Conservation (phyloP, 2,329 filamentous ascomycete species). For the Penicillium sp. region DNA sequence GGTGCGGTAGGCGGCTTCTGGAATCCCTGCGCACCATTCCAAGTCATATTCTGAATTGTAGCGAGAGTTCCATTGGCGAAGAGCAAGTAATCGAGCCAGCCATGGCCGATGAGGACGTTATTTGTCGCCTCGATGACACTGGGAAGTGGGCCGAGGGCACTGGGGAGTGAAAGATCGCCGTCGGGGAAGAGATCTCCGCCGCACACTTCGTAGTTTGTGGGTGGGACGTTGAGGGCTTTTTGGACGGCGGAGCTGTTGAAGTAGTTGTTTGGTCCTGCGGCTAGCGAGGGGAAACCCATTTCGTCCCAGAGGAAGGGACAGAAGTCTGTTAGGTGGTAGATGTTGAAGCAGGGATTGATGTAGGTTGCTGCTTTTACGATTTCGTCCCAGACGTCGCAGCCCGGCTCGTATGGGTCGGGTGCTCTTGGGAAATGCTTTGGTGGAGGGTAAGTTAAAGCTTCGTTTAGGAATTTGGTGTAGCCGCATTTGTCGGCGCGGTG, state of each 20-base stretch:
- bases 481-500: constrained; percentile 44
- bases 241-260: constrained; percentile 71
- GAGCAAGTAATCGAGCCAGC: constrained; percentile 67
- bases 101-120: constrained; percentile 73
- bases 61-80: constrained; percentile 68
- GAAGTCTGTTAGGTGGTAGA: constrained; percentile 70
- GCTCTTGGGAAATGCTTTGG: constrained; percentile 58
- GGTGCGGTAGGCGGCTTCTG: constrained; percentile 58
- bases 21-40: constrained; percentile 71
- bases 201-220: constrained; percentile 45
- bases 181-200: constrained; percentile 43
- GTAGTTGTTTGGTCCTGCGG: constrained; percentile 62
- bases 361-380: constrained; percentile 55
- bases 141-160: constrained; percentile 52
- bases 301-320: constrained; percentile 69
- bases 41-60: constrained; percentile 79
- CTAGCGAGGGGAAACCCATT: constrained; percentile 67
- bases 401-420: constrained; percentile 41
- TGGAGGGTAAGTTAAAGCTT: constrained; percentile 65
- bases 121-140: constrained; percentile 71
- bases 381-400: constrained; percentile 59
- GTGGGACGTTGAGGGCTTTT: constrained; percentile 61
- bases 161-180: constrained; percentile 51
- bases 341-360: constrained; percentile 75
- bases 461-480: constrained; percentile 44